Evolutionary conservation across 2,329 filamentous ascomycete genomes (phyloP).

Genomic region (Purpureocillium takamizusanense): DNA sequence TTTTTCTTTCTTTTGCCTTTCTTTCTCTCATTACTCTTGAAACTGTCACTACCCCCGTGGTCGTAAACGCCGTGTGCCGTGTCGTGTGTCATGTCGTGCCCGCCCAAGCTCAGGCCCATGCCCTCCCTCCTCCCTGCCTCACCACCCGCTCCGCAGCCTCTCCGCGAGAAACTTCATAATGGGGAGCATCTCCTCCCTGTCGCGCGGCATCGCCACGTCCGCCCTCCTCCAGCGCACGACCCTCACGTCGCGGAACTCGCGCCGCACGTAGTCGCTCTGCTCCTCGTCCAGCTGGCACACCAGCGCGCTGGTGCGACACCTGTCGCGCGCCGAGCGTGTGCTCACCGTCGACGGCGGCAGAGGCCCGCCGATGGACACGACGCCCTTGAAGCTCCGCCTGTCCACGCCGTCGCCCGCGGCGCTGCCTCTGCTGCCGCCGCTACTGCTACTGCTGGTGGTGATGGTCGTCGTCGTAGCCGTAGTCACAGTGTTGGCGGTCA

Average conservation of each 20-base stretch:
- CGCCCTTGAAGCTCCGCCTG: constrained; percentile 38
- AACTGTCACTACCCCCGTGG: no score
- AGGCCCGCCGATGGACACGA: constrained; percentile 53
- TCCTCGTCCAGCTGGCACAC: constrained; percentile 53
- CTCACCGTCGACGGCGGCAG: constrained; percentile 44
- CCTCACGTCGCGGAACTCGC: constrained; percentile 57
- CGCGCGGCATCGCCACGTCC: constrained; percentile 76
- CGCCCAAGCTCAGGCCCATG: no score
- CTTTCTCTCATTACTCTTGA: no score
- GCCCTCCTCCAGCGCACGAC: constrained; percentile 59
- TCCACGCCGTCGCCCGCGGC: no score
- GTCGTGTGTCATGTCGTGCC: no score
- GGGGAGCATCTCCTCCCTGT: constrained; percentile 77
- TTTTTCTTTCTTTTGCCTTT: no score
- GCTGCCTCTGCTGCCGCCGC: no score
- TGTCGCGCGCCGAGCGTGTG: constrained; percentile 34
- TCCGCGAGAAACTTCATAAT: constrained; percentile 78
- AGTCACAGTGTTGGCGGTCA: constrained; percentile 11
- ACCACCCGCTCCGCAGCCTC: constrained; percentile 34
- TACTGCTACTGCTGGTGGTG: neutral
- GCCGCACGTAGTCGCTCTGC: constrained; percentile 53
- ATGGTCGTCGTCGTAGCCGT: constrained; percentile 6
- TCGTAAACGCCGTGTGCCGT: no score
- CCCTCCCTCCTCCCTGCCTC: neutral
- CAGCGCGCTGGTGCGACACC: constrained; percentile 55